Percentiles rank a stretch among this genome's conserved stretches.
Evolutionary conservation across 164 flowering plant species (phyloP).

Genomic region (Nymphaea thermarum): DNA sequence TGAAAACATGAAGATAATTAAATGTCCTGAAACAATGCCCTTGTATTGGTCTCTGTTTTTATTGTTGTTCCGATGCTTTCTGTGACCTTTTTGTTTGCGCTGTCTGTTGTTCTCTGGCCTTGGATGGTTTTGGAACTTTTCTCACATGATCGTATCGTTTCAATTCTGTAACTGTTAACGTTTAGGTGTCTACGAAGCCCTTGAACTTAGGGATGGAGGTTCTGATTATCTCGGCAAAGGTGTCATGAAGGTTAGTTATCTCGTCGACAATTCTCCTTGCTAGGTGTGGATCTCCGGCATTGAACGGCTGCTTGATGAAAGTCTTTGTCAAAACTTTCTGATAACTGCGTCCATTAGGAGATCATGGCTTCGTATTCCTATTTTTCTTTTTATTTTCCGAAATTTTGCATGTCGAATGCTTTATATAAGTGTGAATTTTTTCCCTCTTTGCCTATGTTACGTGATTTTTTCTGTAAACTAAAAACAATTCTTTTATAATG

Average conservation of each 20-base stretch:
- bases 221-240: conserved; percentile 52
- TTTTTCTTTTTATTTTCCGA: background rate
- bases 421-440: background rate
- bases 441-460: background rate
- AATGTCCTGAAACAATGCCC: no score
- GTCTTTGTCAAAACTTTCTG: background rate
- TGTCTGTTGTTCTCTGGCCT: no score
- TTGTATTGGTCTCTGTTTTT: no score
- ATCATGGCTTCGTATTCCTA: background rate
- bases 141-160: background rate
- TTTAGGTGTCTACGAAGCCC: conserved; percentile 41
- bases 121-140: background rate
- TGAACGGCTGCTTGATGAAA: no score
- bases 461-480: no score
- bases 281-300: no score
- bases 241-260: conserved; percentile 32
- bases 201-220: conserved; percentile 49
- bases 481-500: background rate
- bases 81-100: no score
- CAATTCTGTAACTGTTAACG: no score
- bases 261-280: no score
- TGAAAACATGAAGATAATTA: no score
- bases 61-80: no score
- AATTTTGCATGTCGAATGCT: background rate
- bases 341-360: background rate